Percentiles rank a stretch among this genome's conserved stretches.
These are phyloP conservation scores for Penicillium waksmanii DNA, from an alignment of 495 filamentous ascomycete genomes.

Conservation along the genomic window DNA sequence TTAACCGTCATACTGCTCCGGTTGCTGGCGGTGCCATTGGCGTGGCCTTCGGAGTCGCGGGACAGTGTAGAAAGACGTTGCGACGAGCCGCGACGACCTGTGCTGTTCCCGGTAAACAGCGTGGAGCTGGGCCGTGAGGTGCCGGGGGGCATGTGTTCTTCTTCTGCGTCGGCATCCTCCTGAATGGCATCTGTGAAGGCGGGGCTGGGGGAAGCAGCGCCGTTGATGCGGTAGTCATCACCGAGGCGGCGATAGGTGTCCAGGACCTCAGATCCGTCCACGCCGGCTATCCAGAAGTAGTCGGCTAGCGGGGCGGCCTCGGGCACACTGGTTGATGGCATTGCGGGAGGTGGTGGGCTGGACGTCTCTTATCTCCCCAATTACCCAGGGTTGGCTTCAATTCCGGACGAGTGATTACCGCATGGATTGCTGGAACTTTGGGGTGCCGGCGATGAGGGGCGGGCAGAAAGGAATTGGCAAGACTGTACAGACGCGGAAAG, in stretches of 20 bases:
- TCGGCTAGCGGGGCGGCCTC: slow-evolving; percentile 84
- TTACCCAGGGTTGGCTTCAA: slow-evolving; percentile 15
- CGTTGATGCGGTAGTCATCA: slow-evolving; percentile 55
- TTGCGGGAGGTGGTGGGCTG: slow-evolving; percentile 10
- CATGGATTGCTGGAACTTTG: slow-evolving; percentile 33
- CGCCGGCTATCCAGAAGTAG: slow-evolving; percentile 98
- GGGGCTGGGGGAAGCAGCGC: slow-evolving; percentile 49
- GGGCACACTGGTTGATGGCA: slow-evolving; percentile 36
- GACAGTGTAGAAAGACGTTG: slow-evolving; percentile 70
- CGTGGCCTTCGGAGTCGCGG: slow-evolving; percentile 52
- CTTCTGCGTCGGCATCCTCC: slow-evolving; percentile 73
- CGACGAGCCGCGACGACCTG: slow-evolving; percentile 61
- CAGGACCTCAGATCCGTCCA: slow-evolving; percentile 67
- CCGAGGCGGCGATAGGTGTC: slow-evolving; percentile 50
- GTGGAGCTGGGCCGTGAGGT: slow-evolving; percentile 59
- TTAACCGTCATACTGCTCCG: slow-evolving; percentile 87
- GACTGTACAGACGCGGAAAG: slow-evolving; percentile 1
- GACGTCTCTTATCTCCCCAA: slow-evolving; percentile 4
- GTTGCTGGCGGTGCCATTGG: slow-evolving; percentile 75
- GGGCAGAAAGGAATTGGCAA: slow-evolving; percentile 5
- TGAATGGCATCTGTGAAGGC: slow-evolving; percentile 77
- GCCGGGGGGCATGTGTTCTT: slow-evolving; percentile 43
- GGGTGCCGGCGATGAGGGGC: slow-evolving; percentile 5
- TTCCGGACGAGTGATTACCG: slow-evolving; percentile 33
- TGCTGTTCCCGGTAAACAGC: slow-evolving; percentile 39